Percentiles rank a stretch among this genome's conserved stretches.
phyloP scores from a whole-genome alignment of 257 asterid species.

The Nicotiana sylvestris region DNA sequence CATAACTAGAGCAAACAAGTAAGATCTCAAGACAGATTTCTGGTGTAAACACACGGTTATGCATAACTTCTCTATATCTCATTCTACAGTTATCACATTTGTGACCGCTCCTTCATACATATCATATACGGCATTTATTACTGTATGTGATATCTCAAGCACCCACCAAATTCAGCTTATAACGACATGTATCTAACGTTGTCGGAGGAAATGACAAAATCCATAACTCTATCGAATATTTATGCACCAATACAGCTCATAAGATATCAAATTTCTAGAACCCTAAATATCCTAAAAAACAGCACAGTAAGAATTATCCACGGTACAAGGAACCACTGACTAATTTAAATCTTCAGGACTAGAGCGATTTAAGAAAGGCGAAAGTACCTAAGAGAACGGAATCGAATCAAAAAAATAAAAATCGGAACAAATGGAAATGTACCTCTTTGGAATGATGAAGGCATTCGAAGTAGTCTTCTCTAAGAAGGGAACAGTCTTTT shows the following conservation, averaged over 20 bases:
- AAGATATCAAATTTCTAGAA: not conserved
- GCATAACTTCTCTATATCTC: not conserved
- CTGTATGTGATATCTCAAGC: not conserved
- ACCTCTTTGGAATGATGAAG: conserved; percentile 99
- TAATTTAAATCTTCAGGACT: not conserved
- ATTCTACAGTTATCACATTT: not conserved
- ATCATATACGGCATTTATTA: not conserved
- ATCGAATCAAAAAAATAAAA: not conserved
- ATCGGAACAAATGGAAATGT: not conserved
- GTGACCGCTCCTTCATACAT: not conserved
- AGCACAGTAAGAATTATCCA: not conserved
- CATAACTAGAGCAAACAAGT: not conserved
- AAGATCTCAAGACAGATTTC: not conserved
- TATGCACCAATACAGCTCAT: not conserved
- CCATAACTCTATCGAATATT: not conserved
- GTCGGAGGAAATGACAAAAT: not conserved
- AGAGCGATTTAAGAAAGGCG: not conserved
- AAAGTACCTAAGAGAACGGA: not conserved
- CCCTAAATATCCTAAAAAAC: not conserved
- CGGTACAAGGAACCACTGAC: not conserved
- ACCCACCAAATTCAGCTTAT: not conserved
- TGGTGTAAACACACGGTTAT: not conserved
- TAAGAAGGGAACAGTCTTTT: conserved; percentile 77
- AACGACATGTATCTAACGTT: not conserved
- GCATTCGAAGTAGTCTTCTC: conserved; percentile 96